These are phyloP conservation scores for Tolypocladium amazonense DNA, from an alignment of 2,329 filamentous ascomycete species.

Conservation along the genomic window DNA sequence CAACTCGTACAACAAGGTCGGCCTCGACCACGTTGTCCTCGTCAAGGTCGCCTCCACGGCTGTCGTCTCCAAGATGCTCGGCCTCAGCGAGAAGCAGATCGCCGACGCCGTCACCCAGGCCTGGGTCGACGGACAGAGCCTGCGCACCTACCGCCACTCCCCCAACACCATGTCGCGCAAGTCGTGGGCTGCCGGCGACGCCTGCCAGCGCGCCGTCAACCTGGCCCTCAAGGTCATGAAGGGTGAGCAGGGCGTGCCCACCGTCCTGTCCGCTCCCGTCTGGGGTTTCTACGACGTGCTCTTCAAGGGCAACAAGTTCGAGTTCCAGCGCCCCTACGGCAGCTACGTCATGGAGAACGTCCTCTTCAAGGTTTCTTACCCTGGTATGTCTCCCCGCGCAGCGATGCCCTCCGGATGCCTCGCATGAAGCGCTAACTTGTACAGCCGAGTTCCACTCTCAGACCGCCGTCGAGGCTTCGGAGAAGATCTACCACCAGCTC, in stretches of 20 bases:
- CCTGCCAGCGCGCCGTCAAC: slow-evolving; percentile 91
- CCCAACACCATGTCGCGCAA: slow-evolving; percentile 99
- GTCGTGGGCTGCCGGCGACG: slow-evolving; percentile 97
- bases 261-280: slow-evolving; percentile 79
- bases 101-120: slow-evolving; percentile 93
- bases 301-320: slow-evolving; percentile 91
- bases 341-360: slow-evolving; percentile 99
- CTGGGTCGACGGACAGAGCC: slow-evolving; percentile 91
- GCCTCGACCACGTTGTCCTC: slow-evolving; percentile 91
- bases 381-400: slow-evolving; percentile 45
- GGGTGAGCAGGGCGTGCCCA: slow-evolving; percentile 85
- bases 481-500: slow-evolving; percentile 78
- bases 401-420: not conserved
- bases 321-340: slow-evolving; percentile 92
- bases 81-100: slow-evolving; percentile 80
- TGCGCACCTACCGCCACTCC: slow-evolving; percentile 93
- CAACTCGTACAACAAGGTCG: slow-evolving; percentile 99
- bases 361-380: slow-evolving; percentile 98
- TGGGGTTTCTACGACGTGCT: slow-evolving; percentile 99
- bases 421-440: not conserved
- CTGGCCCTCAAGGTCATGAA: slow-evolving; percentile 82
- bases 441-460: slow-evolving; percentile 93
- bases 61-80: slow-evolving; percentile 91
- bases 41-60: slow-evolving; percentile 96
- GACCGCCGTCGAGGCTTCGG: slow-evolving; percentile 89